Evolutionary conservation across 202 grass and related monocot genomes (phyloP).

Genomic region (Setaria italica): DNA sequence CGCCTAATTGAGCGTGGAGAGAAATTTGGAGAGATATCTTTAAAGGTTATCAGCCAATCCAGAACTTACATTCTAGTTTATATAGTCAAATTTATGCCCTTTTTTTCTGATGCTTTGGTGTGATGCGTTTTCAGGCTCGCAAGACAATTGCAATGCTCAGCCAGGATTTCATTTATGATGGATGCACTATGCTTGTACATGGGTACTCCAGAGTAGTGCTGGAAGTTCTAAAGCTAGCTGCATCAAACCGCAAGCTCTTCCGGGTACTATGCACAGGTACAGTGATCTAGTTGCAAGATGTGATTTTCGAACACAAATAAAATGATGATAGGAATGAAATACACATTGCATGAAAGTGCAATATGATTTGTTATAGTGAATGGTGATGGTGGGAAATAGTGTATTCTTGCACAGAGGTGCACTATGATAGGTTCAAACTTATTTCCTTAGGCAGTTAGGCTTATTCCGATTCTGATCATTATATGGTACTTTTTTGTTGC

Average conservation of each 20-base stretch:
- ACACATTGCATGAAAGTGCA: background rate
- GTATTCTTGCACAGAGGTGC: conserved; percentile 38
- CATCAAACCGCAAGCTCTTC: conserved; percentile 86
- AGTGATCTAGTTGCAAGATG: background rate
- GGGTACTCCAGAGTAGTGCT: conserved; percentile 92
- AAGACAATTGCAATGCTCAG: conserved; percentile 97
- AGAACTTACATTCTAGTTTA: conserved; percentile 14
- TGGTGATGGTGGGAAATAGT: background rate
- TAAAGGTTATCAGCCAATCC: conserved; percentile 66
- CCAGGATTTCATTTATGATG: conserved; percentile 93
- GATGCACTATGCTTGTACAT: conserved; percentile 88
- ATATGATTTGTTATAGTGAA: background rate
- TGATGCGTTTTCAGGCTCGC: conserved; percentile 67
- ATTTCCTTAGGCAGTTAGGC: background rate
- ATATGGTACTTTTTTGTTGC: background rate
- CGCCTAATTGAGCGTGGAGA: conserved; percentile 94
- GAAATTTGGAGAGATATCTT: conserved; percentile 97
- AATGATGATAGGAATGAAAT: background rate
- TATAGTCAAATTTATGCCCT: conserved; percentile 10
- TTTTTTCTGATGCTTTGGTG: background rate
- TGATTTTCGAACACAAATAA: conserved; percentile 8
- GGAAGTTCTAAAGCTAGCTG: conserved; percentile 93
- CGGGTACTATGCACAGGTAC: conserved; percentile 91
- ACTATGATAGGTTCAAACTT: conserved; percentile 9
- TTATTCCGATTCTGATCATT: conserved; percentile 12